Evolutionary conservation across 768 basidiomycete species (phyloP), one percentile per base, ranked within the genome.

Genomic region (Russula griseocarnosa): DNA sequence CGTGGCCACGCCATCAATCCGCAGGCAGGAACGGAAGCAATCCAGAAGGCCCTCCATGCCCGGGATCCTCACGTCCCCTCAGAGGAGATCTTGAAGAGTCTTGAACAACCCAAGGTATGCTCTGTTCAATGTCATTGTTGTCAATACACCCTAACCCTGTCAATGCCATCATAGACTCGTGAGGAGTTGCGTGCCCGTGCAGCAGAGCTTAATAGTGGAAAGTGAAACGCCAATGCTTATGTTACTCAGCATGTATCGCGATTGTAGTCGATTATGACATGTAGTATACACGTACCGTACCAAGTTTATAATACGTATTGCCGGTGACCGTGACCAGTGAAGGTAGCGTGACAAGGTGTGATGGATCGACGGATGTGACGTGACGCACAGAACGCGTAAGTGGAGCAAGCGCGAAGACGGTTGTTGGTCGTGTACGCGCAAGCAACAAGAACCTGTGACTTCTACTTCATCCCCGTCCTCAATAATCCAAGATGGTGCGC

Each of bases 1-100:
- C 69, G 69, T n/a, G 73, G 72, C 5, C 73, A 73, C 8, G 69
- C 67, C 3, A 56, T 79, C 51, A 73, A 63, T 22, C 67, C 69
- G 52, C 75, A 78, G 53, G 74, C 76, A 0, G 75, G 74, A 4
- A 47, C 46, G 10, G 67, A 76, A 77, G 26, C 38, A 40, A 18
- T 6, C 38, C 14, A 40, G 14, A 40, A 18, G 18, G 38, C 78
- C 10, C 77, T 80, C 73, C 77, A 79, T 46, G 79, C 81, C 2
- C 78, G 76, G n/a, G 84, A 71, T 3, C 85, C 85, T 4, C 71
- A 81, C 49, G 66, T 85, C 24, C 83, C 80, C 7, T 77, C 73
- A 40, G 71, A 74, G 42, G 74, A 82, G 58, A 70, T 78, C 44
- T 60, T 76, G 72, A 76, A 76, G 49, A 76, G 74, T 46, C 53